These are phyloP conservation scores for Aspergillaceae sp. DNA, from an alignment of 2,329 filamentous ascomycete genomes.

Conservation along the genomic window DNA sequence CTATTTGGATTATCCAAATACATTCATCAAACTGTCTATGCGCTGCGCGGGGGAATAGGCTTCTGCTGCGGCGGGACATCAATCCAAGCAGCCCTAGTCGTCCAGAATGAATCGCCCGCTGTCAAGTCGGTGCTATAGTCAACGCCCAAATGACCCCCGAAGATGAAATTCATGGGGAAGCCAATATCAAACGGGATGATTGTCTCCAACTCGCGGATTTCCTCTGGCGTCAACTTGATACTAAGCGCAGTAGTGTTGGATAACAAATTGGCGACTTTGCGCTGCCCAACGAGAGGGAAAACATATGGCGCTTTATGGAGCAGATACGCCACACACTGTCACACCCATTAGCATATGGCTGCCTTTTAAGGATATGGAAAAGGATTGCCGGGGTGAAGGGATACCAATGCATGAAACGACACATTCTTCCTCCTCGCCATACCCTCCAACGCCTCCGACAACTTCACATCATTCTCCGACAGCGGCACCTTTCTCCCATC, in stretches of 20 bases:
- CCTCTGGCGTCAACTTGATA: slow-evolving; percentile 44
- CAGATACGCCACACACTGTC: slow-evolving; percentile 39
- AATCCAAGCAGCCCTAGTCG: not conserved
- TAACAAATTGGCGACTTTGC: slow-evolving; percentile 45
- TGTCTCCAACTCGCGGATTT: slow-evolving; percentile 48
- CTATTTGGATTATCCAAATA: too few species aligned
- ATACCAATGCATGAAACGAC: not conserved
- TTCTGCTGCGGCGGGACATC: not conserved
- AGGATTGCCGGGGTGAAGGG: too few species aligned
- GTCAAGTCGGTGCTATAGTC: not conserved
- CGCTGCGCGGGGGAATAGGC: not conserved
- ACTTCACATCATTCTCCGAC: slow-evolving; percentile 3
- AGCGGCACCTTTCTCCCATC: slow-evolving; percentile 3
- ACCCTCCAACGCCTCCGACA: slow-evolving; percentile 7
- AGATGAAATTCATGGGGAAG: slow-evolving; percentile 22
- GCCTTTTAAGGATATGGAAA: slow-evolving; percentile 18
- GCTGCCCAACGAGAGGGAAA: slow-evolving; percentile 46
- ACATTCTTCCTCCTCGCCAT: slow-evolving; percentile 1
- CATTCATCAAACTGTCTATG: too few species aligned
- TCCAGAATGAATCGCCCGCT: not conserved
- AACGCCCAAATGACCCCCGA: not conserved
- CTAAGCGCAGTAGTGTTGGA: slow-evolving; percentile 50
- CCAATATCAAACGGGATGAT: slow-evolving; percentile 46
- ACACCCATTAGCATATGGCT: too few species aligned
- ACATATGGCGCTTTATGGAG: slow-evolving; percentile 44